Base-by-base conservation (phyloP, 1,284 basidiomycete species). In the Sporisorium iseilematis-ciliati region DNA sequence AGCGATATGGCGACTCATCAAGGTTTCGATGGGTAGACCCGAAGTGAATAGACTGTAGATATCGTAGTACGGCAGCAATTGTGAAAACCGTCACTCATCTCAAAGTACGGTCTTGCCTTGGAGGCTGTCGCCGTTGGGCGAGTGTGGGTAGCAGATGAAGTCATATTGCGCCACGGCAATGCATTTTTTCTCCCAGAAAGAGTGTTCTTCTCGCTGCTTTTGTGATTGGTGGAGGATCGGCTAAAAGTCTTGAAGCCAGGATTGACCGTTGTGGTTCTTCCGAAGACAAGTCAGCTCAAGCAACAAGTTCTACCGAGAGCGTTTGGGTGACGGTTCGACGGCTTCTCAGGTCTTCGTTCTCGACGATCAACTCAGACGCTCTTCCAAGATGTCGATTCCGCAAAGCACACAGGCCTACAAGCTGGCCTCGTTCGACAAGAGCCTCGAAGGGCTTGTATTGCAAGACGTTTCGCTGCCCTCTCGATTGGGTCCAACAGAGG, bases 371-470 rank as follows among this genome's bases (percentile, higher is more conserved):
- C 53, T 40, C 4, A 16, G 2, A 26, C 12, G 25, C 46, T 10
- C 46, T 38, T n/a, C n/a, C 35, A 45, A 26, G 7, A 63, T 70
- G 67, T 60, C 57, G 42, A 18, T 51, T 11, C 65, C 65, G 20
- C 41, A 21, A 1, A 62, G 21, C 11, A 69, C 72, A 1, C 52
- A 66, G 48, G 63, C 63, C 1, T 75, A 70, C 42, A 64, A 60
- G 31, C 67, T 71, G 14, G 18, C 43, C 12, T 60, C 67, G 14
- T 70, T 67, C 41, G 54, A 51, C 35, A 66, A 58, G 64, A 55
- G 42, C 38, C 60, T 70, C 7, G 46, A 60, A 3, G 73, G 73
- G 0, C 63, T 75, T 7, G 57, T 51, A 3, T 35, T 64, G 20
- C 31, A 56, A 10, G 46, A 57, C 6, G 64, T 61, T 1, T 14